phyloP scores from a whole-genome alignment of 805 yeast genomes.

The Cyberlindnera xylosilytica region DNA sequence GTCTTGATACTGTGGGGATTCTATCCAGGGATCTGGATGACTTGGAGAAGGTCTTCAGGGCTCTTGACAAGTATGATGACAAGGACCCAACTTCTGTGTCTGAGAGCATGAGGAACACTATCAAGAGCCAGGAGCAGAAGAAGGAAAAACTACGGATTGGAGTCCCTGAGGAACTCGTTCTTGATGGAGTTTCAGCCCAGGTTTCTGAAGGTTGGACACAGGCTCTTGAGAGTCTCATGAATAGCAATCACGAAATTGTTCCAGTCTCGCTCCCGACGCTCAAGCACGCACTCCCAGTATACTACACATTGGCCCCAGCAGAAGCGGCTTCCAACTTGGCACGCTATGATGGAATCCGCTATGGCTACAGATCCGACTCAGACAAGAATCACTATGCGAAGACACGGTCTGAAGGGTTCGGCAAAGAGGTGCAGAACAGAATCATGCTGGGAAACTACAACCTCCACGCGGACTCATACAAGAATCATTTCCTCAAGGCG shows the following conservation, averaged over 20 bases:
- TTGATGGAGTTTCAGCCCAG: slow-evolving; percentile 48
- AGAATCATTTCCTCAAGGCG: slow-evolving; percentile 76
- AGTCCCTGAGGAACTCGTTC: slow-evolving; percentile 62
- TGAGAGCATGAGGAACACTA: slow-evolving; percentile 33
- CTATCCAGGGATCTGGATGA: slow-evolving; percentile 48
- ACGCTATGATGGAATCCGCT: slow-evolving; percentile 86
- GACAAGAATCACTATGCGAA: slow-evolving; percentile 44
- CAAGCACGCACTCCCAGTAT: slow-evolving; percentile 66
- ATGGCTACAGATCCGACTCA: slow-evolving; percentile 53
- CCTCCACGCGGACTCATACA: slow-evolving; percentile 65
- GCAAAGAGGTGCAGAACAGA: slow-evolving; percentile 79
- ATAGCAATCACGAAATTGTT: slow-evolving; percentile 42
- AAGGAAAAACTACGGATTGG: slow-evolving; percentile 53
- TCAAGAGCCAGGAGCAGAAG: background rate
- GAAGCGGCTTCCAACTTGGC: slow-evolving; percentile 93
- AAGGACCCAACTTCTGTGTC: slow-evolving; percentile 77
- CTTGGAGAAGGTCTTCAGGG: slow-evolving; percentile 46
- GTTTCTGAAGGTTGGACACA: slow-evolving; percentile 47
- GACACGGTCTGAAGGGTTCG: slow-evolving; percentile 69
- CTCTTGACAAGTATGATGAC: slow-evolving; percentile 58
- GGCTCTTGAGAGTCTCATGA: slow-evolving; percentile 41
- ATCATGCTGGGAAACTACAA: slow-evolving; percentile 85
- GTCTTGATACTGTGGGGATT: slow-evolving; percentile 92
- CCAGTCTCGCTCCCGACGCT: slow-evolving; percentile 72
- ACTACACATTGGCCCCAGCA: slow-evolving; percentile 85